These are phyloP conservation scores for Dactylonectria estremocensis DNA, from an alignment of 2,329 filamentous ascomycete genomes.

Conservation along the genomic window DNA sequence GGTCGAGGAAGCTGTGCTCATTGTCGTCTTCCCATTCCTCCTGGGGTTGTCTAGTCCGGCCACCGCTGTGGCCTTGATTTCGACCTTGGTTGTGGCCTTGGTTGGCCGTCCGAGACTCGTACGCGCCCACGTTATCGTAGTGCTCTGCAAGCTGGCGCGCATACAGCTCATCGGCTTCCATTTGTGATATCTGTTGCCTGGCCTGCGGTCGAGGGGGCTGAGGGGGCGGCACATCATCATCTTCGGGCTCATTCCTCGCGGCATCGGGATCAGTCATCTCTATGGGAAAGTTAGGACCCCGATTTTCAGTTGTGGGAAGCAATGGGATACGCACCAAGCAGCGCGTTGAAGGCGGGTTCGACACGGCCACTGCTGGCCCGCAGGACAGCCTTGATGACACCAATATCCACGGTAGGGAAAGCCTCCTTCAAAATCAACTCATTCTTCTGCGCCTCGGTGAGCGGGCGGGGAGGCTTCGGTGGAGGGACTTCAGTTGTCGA, in stretches of 20 bases:
- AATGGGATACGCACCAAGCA: slow-evolving; percentile 74
- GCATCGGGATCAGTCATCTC: slow-evolving; percentile 87
- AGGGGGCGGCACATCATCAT: slow-evolving; percentile 75
- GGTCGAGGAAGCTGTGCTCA: slow-evolving; percentile 94
- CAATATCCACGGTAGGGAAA: slow-evolving; percentile 85
- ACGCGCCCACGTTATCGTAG: slow-evolving; percentile 77
- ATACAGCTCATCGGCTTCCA: slow-evolving; percentile 93
- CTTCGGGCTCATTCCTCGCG: slow-evolving; percentile 64
- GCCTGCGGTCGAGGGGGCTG: slow-evolving; percentile 84
- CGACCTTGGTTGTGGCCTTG: slow-evolving; percentile 47
- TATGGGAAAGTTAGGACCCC: slow-evolving; percentile 50
- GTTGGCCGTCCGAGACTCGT: slow-evolving; percentile 70
- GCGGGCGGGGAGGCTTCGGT: slow-evolving; percentile 87
- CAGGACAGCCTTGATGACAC: slow-evolving; percentile 90
- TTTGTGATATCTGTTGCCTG: slow-evolving; percentile 78
- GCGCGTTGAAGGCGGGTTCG: slow-evolving; percentile 95
- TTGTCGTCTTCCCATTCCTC: slow-evolving; percentile 65
- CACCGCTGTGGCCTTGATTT: slow-evolving; percentile 56
- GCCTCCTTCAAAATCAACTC: slow-evolving; percentile 93
- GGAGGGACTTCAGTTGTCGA: slow-evolving; percentile 68
- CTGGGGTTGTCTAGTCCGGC: slow-evolving; percentile 59
- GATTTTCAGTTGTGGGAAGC: background rate
- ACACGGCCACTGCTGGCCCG: slow-evolving; percentile 88
- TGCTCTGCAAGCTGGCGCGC: slow-evolving; percentile 94
- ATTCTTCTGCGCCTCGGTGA: slow-evolving; percentile 87